phyloP scores from a whole-genome alignment of 148 eudicot species.

The Polygonum aviculare region DNA sequence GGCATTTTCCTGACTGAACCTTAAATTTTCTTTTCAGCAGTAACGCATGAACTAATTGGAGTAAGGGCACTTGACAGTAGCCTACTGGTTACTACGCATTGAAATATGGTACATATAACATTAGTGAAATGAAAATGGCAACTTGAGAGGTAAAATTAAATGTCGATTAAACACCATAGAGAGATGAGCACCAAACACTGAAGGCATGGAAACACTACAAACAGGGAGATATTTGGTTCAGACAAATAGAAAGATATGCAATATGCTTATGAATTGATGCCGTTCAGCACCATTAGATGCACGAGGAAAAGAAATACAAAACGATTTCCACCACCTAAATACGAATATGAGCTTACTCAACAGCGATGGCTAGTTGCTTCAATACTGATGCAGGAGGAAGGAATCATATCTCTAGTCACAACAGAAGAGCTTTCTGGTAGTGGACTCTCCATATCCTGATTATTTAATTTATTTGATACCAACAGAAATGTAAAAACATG shows the following conservation, averaged over 20 bases:
- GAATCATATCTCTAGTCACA: conserved; percentile 35
- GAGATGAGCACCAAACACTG: background rate
- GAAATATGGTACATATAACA: background rate
- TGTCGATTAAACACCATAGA: background rate
- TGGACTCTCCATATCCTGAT: conserved; percentile 8
- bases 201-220: background rate
- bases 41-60: background rate
- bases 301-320: background rate
- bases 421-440: background rate
- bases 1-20: no score
- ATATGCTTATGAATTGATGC: background rate
- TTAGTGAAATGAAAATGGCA: background rate
- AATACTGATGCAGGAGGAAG: conserved; percentile 46
- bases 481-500: background rate
- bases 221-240: background rate
- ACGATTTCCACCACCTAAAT: background rate
- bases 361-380: conserved; percentile 67
- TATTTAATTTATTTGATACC: background rate
- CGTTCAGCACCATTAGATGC: background rate
- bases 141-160: background rate
- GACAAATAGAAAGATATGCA: background rate
- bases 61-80: background rate
- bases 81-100: background rate
- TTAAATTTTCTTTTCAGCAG: no score
- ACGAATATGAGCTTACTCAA: conserved; percentile 52